Percentiles rank a stretch among this genome's conserved stretches.
Conservation (phyloP, 192 early-diverging fungal genomes). For the Martensiomyces pterosporus region DNA sequence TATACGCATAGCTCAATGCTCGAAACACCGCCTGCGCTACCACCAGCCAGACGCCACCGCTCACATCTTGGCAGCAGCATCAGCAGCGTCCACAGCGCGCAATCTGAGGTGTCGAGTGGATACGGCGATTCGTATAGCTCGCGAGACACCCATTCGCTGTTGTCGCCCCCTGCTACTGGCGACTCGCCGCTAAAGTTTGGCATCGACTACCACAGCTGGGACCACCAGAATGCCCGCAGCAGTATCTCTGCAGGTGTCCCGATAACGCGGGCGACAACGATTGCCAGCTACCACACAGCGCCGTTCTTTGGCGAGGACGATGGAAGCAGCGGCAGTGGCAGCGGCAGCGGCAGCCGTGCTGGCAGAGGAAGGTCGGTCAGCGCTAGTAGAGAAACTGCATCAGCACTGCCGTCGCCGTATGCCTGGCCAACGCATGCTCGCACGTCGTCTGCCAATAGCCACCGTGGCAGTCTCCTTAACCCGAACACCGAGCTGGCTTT, state of each 20-base stretch:
- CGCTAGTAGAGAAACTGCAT: too few species aligned
- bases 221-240: too few species aligned
- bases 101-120: conserved; percentile 1
- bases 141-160: too few species aligned
- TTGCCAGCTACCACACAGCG: conserved; percentile 1
- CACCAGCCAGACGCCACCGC: not conserved
- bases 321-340: not conserved
- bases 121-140: not conserved
- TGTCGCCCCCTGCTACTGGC: too few species aligned
- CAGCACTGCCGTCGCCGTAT: too few species aligned
- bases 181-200: too few species aligned
- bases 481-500: conserved; percentile 4
- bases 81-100: conserved; percentile 6
- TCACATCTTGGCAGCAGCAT: conserved; percentile 5
- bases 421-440: not conserved
- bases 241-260: too few species aligned
- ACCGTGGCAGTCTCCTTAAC: conserved; percentile 37
- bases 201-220: too few species aligned
- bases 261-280: conserved; percentile 4
- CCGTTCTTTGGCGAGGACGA: not conserved
- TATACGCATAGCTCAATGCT: not conserved
- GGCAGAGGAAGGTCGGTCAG: conserved; percentile 1
- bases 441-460: conserved; percentile 2
- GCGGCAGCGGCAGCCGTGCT: not conserved
- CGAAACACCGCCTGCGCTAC: not conserved